Percentiles rank a stretch among this genome's conserved stretches.
These are phyloP conservation scores for Talaromyces atroroseus DNA, from an alignment of 2,329 filamentous ascomycete genomes.

Conservation along the genomic window DNA sequence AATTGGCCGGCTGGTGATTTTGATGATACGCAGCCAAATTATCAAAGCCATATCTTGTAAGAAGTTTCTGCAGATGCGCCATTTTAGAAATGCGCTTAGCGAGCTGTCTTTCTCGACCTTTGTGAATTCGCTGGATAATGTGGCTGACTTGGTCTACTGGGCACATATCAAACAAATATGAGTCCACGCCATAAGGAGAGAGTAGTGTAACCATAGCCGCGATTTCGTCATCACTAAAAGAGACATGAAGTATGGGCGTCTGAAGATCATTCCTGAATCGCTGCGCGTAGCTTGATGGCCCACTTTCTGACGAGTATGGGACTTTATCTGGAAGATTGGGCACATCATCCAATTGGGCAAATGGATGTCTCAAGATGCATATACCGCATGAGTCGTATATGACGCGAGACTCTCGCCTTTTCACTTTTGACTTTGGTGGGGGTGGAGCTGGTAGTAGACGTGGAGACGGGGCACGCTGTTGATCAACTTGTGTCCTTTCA, in stretches of 20 bases:
- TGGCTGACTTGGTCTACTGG: slow-evolving; percentile 20
- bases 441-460: neutral
- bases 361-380: slow-evolving; percentile 15
- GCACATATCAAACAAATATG: slow-evolving; percentile 15
- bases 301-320: slow-evolving; percentile 15
- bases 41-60: slow-evolving; percentile 9
- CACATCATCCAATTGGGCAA: slow-evolving; percentile 14
- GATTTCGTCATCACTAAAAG: slow-evolving; percentile 22
- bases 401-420: slow-evolving; percentile 1
- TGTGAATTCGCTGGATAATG: slow-evolving; percentile 10
- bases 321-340: slow-evolving; percentile 7
- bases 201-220: slow-evolving; percentile 18
- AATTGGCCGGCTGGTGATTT: neutral
- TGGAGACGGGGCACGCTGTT: neutral
- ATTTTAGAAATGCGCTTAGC: slow-evolving; percentile 13
- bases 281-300: slow-evolving; percentile 13
- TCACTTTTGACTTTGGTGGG: neutral
- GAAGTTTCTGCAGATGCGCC: slow-evolving; percentile 11
- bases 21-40: slow-evolving; percentile 13
- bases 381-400: slow-evolving; percentile 16
- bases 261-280: neutral
- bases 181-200: slow-evolving; percentile 13
- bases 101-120: neutral
- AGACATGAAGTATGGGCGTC: slow-evolving; percentile 20
- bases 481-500: neutral